Evolutionary conservation across 208 protist genomes (phyloP), one percentile per base, ranked within the genome.

Genomic region (Leishmania aethiopica): DNA sequence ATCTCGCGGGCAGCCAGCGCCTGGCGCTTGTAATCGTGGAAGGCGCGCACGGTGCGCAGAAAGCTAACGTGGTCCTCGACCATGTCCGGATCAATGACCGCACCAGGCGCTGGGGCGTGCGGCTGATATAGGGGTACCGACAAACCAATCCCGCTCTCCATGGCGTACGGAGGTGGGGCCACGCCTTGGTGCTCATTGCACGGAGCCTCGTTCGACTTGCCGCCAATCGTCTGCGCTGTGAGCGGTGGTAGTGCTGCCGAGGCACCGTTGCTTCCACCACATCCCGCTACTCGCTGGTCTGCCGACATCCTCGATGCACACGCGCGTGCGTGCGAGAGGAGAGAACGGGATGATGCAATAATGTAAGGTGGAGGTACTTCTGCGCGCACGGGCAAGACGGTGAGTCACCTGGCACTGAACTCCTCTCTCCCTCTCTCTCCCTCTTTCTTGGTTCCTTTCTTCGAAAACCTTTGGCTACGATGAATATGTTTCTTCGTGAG

Each of bases 1-100:
- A 94, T 90, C 49, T 96, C 92, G n/a, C 90, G 89, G 6, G 90
- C 90, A 3, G 85, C 85, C 79, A 91, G 89, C 40, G 95, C 90
- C 77, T 96, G 93, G 37, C 84, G 82, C 81, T 88, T 89, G 84
- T 98, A 98, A 64, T 92, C 84, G 19, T 90, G 89, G 60, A 98
- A 96, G 42, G 95, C 92, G 32, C 83, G 78, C 32, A 98, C 92
- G 69, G 95, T 98, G 69, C 95, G 92, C 57, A 98, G 79, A 80
- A 98, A 98, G 84, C 91, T 96, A 62, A 93, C 78, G 79, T 96
- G 93, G 81, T 98, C 95, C 51, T 98, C 93, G 53, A 91, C 73
- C 93, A 96, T 98, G 69, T 96, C 92, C 11, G 87, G 81, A 42
- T 92, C 86, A 19, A 91, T 85, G 19, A 80, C 77, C 22, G 53